Evolutionary conservation across 176 grass and related monocot species (phyloP).

Genomic region (Zea luxurians): DNA sequence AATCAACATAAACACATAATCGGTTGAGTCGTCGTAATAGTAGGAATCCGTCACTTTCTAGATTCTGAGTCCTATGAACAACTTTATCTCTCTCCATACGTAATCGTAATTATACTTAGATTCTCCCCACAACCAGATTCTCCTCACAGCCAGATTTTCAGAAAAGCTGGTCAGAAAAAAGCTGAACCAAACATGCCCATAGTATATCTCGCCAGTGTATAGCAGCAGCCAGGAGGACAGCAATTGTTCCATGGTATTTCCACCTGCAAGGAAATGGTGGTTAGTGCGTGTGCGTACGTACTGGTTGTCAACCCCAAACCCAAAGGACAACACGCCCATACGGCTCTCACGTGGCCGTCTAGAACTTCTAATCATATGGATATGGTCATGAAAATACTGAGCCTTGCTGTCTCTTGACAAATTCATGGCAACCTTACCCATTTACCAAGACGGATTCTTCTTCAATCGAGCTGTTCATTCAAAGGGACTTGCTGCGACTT

Average conservation of each 20-base stretch:
- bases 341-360: slow-evolving; percentile 1
- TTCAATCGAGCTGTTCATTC: background rate
- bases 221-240: background rate
- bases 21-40: too few relatives aligned
- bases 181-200: too few relatives aligned
- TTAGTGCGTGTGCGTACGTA: background rate
- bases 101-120: too few relatives aligned
- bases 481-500: background rate
- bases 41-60: too few relatives aligned
- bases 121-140: too few relatives aligned
- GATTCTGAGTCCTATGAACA: too few relatives aligned
- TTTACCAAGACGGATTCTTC: background rate
- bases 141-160: too few relatives aligned
- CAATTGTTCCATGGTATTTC: background rate
- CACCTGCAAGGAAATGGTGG: background rate
- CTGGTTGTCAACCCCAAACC: background rate
- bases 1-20: too few relatives aligned
- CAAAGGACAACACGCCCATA: background rate
- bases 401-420: background rate
- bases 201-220: too few relatives aligned
- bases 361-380: background rate
- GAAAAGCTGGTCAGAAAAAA: too few relatives aligned
- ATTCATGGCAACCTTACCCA: background rate
- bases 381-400: background rate
- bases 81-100: too few relatives aligned